These are phyloP conservation scores for Garcileccinum viscosum DNA, from an alignment of 1,284 basidiomycete genomes.

Conservation along the genomic window DNA sequence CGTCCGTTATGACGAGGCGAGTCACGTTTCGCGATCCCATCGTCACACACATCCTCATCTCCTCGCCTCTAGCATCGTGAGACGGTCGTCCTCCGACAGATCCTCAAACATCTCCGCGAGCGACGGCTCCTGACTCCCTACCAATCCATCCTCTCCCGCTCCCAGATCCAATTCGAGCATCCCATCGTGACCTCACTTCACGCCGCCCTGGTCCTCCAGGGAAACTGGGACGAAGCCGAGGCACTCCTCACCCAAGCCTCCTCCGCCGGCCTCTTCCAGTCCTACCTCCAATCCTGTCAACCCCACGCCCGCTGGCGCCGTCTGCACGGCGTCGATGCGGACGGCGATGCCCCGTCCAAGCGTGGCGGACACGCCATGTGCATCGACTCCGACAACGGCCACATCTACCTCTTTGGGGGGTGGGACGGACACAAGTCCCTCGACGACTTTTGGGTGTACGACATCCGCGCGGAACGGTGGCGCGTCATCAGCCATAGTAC, in stretches of 20 bases:
- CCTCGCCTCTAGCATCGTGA: constrained; percentile 54
- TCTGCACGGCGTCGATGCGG: constrained; percentile 60
- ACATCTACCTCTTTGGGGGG: constrained; percentile 82
- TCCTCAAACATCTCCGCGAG: constrained; percentile 82
- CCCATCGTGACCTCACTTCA: constrained; percentile 74
- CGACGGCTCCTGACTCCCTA: constrained; percentile 75
- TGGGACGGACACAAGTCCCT: constrained; percentile 78
- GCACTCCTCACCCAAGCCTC: constrained; percentile 56
- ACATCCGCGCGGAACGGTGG: constrained; percentile 70
- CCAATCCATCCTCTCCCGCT: constrained; percentile 62
- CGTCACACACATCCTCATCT: neutral
- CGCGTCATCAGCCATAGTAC: constrained; percentile 63
- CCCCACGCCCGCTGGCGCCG: constrained; percentile 65
- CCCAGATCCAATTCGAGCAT: constrained; percentile 69
- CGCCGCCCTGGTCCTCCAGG: constrained; percentile 68
- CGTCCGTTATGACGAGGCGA: constrained; percentile 64
- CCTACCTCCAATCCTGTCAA: constrained; percentile 61
- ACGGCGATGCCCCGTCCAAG: constrained; percentile 66
- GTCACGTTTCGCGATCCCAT: constrained; percentile 17
- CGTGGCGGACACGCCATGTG: constrained; percentile 87
- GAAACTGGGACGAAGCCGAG: constrained; percentile 69
- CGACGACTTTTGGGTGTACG: constrained; percentile 83
- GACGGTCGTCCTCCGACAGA: constrained; percentile 65
- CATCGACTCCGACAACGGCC: constrained; percentile 67
- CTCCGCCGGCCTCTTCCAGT: constrained; percentile 61